Evolutionary conservation across 1,284 basidiomycete genomes (phyloP).

Genomic region (Sanghuangporus weigelae): DNA sequence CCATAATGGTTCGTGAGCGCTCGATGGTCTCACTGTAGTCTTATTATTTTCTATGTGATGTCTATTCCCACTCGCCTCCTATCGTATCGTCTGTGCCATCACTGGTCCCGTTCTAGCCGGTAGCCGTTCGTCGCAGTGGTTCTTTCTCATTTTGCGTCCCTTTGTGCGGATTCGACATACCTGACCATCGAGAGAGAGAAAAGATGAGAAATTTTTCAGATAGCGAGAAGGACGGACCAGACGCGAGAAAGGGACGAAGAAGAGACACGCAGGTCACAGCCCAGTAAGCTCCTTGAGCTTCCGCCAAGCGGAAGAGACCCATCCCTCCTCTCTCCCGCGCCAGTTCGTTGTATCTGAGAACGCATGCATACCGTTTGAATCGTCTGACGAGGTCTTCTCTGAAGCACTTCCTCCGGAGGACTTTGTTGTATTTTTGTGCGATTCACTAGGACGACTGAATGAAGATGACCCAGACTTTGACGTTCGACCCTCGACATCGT

Average conservation of each 20-base stretch:
- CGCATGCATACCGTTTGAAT: conserved; percentile 71
- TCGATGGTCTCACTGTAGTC: conserved; percentile 9
- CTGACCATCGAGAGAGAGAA: conserved; percentile 11
- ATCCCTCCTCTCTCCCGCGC: conserved; percentile 44
- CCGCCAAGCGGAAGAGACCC: conserved; percentile 65
- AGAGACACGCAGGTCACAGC: conserved; percentile 51
- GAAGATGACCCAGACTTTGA: conserved; percentile 22
- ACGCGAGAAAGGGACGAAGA: conserved; percentile 35
- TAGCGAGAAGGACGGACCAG: conserved; percentile 25
- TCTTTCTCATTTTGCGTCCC: conserved; percentile 12
- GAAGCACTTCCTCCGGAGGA: conserved; percentile 24
- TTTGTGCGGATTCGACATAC: conserved; percentile 4
- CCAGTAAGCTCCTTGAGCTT: conserved; percentile 64
- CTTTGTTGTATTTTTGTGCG: conserved; percentile 21
- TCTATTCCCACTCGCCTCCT: conserved; percentile 1
- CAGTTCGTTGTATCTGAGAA: conserved; percentile 49
- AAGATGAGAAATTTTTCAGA: conserved; percentile 17
- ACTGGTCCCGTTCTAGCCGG: conserved; percentile 10
- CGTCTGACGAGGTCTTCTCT: conserved; percentile 24
- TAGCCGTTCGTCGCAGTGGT: conserved; percentile 13
- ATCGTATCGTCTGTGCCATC: conserved; percentile 8
- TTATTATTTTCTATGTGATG: conserved; percentile 3
- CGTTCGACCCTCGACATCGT: conserved; percentile 78
- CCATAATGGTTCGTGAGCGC: conserved; percentile 10
- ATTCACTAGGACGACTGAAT: conserved; percentile 23